A percentile compares a stretch with the other conserved stretches of the same genome.
phyloP scores from a whole-genome alignment of 1,284 basidiomycete species.

The Sanghuangporus weigelae region DNA sequence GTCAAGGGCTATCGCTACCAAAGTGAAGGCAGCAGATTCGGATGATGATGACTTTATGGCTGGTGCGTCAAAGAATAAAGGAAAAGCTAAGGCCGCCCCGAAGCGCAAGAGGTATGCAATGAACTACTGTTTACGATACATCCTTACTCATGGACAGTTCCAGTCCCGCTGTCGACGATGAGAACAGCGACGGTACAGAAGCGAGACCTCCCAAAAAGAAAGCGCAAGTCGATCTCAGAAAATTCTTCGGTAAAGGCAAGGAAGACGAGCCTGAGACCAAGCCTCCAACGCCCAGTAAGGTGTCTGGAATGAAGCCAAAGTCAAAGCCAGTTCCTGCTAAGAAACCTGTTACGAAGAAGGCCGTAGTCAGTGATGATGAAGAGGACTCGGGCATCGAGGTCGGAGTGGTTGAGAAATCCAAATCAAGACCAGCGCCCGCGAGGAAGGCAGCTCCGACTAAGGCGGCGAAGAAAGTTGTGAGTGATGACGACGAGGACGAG shows the following conservation, averaged over 20 bases:
- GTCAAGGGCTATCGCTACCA: neutral
- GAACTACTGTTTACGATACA: neutral
- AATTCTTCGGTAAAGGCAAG: constrained; percentile 11
- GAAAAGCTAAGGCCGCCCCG: constrained; percentile 20
- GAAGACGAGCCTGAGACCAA: constrained; percentile 7
- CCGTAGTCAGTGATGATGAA: constrained; percentile 4
- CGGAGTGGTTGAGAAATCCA: neutral
- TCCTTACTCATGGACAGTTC: neutral
- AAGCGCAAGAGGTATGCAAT: constrained; percentile 24
- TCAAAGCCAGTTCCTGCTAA: constrained; percentile 14
- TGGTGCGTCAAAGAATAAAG: constrained; percentile 22
- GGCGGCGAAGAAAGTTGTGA: constrained; percentile 20
- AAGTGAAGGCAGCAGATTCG: neutral
- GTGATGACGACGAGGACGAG: constrained; percentile 26
- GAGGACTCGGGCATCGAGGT: constrained; percentile 4
- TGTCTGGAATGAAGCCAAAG: constrained; percentile 14
- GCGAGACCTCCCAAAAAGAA: constrained; percentile 25
- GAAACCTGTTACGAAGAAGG: constrained; percentile 14
- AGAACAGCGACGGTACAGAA: constrained; percentile 18
- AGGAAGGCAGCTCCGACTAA: constrained; percentile 12
- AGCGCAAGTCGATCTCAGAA: neutral
- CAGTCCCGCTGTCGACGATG: constrained; percentile 19
- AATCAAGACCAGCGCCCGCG: constrained; percentile 8
- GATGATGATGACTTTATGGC: constrained; percentile 6
- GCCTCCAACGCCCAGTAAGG: constrained; percentile 7